Percentiles rank a stretch among this genome's conserved stretches.
Conservation (phyloP, 2,329 filamentous ascomycete species). For the Clarireedia homoeocarpa region DNA sequence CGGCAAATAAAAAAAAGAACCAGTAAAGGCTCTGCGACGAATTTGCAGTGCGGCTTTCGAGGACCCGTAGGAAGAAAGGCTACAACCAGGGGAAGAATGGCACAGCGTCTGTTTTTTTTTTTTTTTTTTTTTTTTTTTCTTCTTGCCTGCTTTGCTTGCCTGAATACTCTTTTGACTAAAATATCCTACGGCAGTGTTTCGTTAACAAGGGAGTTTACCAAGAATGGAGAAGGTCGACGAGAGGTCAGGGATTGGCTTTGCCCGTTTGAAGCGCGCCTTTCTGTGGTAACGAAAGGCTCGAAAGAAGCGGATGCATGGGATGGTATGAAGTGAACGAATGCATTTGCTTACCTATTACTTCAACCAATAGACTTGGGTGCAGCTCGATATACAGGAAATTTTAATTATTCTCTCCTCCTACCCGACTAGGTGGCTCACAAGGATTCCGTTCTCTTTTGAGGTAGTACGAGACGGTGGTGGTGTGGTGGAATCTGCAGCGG, state of each 20-base stretch:
- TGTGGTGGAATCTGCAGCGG: not conserved
- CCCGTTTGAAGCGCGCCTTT: constrained; percentile 6
- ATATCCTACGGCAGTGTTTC: constrained; percentile 5
- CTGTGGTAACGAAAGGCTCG: constrained; percentile 3
- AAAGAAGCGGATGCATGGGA: constrained; percentile 4
- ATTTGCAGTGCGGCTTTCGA: constrained; percentile 6
- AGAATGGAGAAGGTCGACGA: not conserved
- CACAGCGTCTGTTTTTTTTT: constrained; percentile 9
- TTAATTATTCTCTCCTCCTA: not conserved
- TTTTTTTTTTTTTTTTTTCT: not conserved
- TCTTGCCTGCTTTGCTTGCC: not conserved
- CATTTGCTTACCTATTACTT: not conserved
- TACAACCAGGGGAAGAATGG: constrained; percentile 7
- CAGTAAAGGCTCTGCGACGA: constrained; percentile 5
- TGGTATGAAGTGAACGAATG: not conserved
- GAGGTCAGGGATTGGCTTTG: constrained; percentile 5
- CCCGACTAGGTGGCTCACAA: constrained; percentile 9
- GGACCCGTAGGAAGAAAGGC: constrained; percentile 8
- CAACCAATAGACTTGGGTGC: not conserved
- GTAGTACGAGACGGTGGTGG: constrained; percentile 3
- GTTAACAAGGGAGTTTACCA: constrained; percentile 9
- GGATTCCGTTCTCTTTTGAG: not conserved
- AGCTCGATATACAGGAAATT: not conserved
- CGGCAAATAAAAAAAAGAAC: constrained; percentile 6
- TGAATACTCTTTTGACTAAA: not conserved